Percentiles rank a stretch among this genome's conserved stretches.
Conservation (phyloP, 1,139 yeast species). For the Meyerozyma athensensis region DNA sequence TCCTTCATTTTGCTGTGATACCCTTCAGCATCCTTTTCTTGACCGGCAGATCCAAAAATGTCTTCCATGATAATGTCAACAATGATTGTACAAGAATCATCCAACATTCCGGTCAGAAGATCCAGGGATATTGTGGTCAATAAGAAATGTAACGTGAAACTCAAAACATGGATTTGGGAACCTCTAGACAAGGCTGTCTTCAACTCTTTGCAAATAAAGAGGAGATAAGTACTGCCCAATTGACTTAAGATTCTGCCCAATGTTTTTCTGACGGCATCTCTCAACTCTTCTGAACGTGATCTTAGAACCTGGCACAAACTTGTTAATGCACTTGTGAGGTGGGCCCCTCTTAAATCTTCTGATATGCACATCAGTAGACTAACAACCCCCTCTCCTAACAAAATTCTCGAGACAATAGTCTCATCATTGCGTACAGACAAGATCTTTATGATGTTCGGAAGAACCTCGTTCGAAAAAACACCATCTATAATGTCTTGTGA, state of each 20-base stretch:
- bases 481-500: constrained; percentile 43
- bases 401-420: constrained; percentile 71
- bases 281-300: constrained; percentile 78
- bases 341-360: constrained; percentile 47
- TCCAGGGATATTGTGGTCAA: constrained; percentile 47
- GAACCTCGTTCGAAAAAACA: constrained; percentile 53
- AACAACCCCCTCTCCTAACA: constrained; percentile 80
- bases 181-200: constrained; percentile 80
- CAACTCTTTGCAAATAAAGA: constrained; percentile 73
- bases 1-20: constrained; percentile 85
- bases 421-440: constrained; percentile 67
- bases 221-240: constrained; percentile 71
- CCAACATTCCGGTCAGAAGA: constrained; percentile 68
- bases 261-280: constrained; percentile 82
- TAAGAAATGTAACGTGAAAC: constrained; percentile 77
- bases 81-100: constrained; percentile 57
- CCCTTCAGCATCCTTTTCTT: constrained; percentile 93
- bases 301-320: constrained; percentile 84
- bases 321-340: constrained; percentile 79
- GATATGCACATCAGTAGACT: constrained; percentile 63
- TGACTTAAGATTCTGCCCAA: constrained; percentile 59
- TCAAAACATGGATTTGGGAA: constrained; percentile 89
- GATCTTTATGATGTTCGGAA: constrained; percentile 58
- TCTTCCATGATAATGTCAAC: constrained; percentile 86
- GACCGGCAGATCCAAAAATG: constrained; percentile 86